A percentile compares a stretch with the other conserved stretches of the same genome.
Conservation (phyloP, 129 eudicot species). For the Tagetes patula region DNA sequence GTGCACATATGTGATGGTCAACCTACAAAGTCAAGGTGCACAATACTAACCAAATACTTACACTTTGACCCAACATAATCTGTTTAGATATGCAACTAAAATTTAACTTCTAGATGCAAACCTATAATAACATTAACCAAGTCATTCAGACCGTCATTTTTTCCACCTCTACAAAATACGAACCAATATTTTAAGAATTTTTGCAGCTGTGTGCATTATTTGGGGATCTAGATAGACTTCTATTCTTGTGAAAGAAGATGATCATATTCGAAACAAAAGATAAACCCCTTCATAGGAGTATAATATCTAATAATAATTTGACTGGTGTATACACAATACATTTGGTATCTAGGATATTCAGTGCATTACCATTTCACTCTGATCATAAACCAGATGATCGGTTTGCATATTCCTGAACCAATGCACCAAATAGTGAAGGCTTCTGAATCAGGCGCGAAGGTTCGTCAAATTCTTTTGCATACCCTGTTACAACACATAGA, state of each 20-base stretch:
- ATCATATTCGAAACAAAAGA: conserved; percentile 1
- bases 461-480: conserved; percentile 61
- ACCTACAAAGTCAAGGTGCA: background rate
- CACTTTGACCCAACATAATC: too few relatives aligned
- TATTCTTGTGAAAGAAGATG: conserved; percentile 1
- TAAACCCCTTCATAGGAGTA: background rate
- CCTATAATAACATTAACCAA: background rate
- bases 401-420: conserved; percentile 83
- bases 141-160: background rate
- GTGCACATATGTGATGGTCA: background rate
- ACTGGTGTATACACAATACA: background rate
- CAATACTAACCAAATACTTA: background rate
- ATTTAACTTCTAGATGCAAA: background rate
- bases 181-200: background rate
- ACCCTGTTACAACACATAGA: conserved; percentile 40
- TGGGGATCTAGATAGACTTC: too few relatives aligned
- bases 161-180: background rate
- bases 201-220: background rate
- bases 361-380: background rate
- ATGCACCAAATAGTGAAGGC: conserved; percentile 71
- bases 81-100: too few relatives aligned
- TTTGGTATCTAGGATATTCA: background rate
- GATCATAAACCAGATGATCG: conserved; percentile 54
- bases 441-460: conserved; percentile 64
- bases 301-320: background rate